Conservation (phyloP, 176 grass and related monocot species). For the Dactylis glomerata region DNA sequence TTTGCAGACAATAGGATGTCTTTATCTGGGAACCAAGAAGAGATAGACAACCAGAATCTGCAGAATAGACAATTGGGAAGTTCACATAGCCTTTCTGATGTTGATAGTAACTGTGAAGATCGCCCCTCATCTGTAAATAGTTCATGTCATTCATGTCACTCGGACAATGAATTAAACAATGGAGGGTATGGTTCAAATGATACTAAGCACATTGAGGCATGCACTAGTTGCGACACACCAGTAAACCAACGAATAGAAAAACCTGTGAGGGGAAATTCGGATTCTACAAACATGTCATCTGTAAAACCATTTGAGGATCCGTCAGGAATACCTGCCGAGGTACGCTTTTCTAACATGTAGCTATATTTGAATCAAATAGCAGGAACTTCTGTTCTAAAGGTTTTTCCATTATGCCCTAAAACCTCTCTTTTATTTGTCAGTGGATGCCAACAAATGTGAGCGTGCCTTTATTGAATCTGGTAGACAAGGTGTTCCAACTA, state of each 20-base stretch:
- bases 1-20: slow-evolving; percentile 51
- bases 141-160: slow-evolving; percentile 78
- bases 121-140: slow-evolving; percentile 43
- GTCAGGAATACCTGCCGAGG: slow-evolving; percentile 81
- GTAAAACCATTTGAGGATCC: slow-evolving; percentile 60
- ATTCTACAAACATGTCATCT: slow-evolving; percentile 49
- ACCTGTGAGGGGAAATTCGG: slow-evolving; percentile 38
- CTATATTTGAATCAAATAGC: slow-evolving; percentile 8
- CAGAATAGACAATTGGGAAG: slow-evolving; percentile 51
- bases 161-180: slow-evolving; percentile 79
- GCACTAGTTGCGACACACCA: slow-evolving; percentile 39
- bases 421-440: slow-evolving; percentile 38
- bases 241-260: slow-evolving; percentile 38
- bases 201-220: slow-evolving; percentile 38
- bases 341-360: slow-evolving; percentile 28
- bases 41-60: slow-evolving; percentile 43
- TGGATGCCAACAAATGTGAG: slow-evolving; percentile 98
- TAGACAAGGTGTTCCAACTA: slow-evolving; percentile 97
- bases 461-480: slow-evolving; percentile 78
- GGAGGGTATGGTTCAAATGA: slow-evolving; percentile 60
- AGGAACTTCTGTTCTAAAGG: neutral
- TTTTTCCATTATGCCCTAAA: slow-evolving; percentile 4
- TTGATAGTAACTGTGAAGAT: slow-evolving; percentile 72
- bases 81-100: slow-evolving; percentile 77
- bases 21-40: slow-evolving; percentile 73